Conservation (phyloP, 2,329 filamentous ascomycete species). For the Beauveria bassiana region DNA sequence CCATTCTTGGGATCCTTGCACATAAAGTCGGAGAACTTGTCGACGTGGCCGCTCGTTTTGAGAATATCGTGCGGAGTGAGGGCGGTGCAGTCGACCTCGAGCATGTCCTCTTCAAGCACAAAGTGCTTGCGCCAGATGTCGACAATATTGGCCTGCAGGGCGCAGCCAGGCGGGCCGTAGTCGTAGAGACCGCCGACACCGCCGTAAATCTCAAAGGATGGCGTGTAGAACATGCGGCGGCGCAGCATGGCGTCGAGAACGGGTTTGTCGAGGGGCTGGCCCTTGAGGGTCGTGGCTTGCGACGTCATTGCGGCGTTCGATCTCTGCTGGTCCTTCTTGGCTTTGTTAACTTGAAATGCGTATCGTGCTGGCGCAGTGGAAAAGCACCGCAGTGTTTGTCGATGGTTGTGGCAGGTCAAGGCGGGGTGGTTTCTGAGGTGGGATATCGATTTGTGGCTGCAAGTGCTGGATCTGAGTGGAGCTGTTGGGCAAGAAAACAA, state of each 20-base stretch:
- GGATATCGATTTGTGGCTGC: conserved; percentile 4
- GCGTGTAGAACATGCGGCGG: conserved; percentile 88
- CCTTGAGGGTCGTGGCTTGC: conserved; percentile 69
- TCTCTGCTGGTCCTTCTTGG: conserved; percentile 20
- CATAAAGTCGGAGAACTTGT: conserved; percentile 99
- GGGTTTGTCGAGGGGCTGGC: conserved; percentile 78
- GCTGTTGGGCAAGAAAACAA: not conserved
- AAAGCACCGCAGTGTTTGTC: conserved; percentile 19
- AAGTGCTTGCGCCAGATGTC: conserved; percentile 92
- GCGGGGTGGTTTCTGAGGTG: conserved; percentile 7
- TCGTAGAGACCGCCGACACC: conserved; percentile 86
- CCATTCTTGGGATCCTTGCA: conserved; percentile 97
- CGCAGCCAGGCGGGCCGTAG: conserved; percentile 83
- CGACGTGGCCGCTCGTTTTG: conserved; percentile 93
- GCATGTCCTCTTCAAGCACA: conserved; percentile 86
- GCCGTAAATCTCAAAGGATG: conserved; percentile 91
- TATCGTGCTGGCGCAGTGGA: conserved; percentile 22
- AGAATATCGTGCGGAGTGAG: conserved; percentile 88
- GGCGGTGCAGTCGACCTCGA: conserved; percentile 90
- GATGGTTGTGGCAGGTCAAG: not conserved
- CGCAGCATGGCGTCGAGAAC: conserved; percentile 79
- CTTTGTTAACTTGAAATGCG: conserved; percentile 22
- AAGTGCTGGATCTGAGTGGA: conserved; percentile 1
- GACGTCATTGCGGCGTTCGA: conserved; percentile 34
- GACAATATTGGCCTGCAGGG: conserved; percentile 79